A percentile compares a stretch with the other conserved stretches of the same genome.
Evolutionary conservation across 1,139 yeast species (phyloP).

Genomic region (Meyerozyma carpophila): DNA sequence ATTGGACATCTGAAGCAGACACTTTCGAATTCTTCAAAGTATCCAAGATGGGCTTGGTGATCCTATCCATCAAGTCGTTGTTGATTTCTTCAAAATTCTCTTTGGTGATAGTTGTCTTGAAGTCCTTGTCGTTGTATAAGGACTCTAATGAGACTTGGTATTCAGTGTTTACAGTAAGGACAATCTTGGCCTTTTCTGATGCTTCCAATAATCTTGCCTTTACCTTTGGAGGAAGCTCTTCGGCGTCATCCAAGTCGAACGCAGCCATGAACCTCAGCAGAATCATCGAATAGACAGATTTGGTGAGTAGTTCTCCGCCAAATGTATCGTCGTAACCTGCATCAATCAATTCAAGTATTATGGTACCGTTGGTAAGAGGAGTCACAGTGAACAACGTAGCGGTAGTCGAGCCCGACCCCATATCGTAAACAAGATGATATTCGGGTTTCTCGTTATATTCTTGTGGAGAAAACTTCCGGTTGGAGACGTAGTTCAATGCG

Average conservation of each 20-base stretch:
- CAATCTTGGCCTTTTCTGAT: constrained; percentile 82
- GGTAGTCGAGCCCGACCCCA: constrained; percentile 89
- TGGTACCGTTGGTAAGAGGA: constrained; percentile 36
- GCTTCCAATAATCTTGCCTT: constrained; percentile 68
- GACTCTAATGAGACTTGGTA: constrained; percentile 70
- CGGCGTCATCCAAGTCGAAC: constrained; percentile 28
- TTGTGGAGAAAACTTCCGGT: constrained; percentile 34
- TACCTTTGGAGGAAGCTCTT: constrained; percentile 48
- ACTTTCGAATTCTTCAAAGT: constrained; percentile 36
- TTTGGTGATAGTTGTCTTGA: constrained; percentile 60
- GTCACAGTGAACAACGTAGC: constrained; percentile 74
- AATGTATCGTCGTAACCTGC: constrained; percentile 59
- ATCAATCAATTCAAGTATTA: constrained; percentile 60
- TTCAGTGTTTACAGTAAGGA: constrained; percentile 83
- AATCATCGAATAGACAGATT: constrained; percentile 55
- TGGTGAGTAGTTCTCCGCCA: constrained; percentile 76
- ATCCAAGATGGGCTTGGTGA: constrained; percentile 50
- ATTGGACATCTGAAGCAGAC: constrained; percentile 39
- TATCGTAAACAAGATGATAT: constrained; percentile 74
- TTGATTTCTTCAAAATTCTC: constrained; percentile 68
- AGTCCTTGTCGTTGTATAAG: constrained; percentile 65
- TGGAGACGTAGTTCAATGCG: constrained; percentile 69
- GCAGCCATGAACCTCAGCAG: constrained; percentile 48
- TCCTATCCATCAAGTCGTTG: constrained; percentile 36
- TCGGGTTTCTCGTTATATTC: constrained; percentile 38